Percentiles rank a stretch among this genome's conserved stretches.
Conservation (phyloP, 352 stramenopile genomes). For the Pythium diclinum region DNA sequence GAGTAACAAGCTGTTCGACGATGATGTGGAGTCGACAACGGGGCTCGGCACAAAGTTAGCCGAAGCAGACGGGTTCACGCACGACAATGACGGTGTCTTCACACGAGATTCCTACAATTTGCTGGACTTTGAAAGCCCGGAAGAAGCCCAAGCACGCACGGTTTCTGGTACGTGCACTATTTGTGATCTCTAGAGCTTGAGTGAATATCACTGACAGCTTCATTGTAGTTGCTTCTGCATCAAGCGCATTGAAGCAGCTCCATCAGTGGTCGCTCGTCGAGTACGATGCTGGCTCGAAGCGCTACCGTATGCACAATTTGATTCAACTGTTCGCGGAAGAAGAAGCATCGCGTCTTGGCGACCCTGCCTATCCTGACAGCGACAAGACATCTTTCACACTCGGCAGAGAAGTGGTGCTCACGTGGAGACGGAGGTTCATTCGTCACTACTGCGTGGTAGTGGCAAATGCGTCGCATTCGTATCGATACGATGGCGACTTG, state of each 20-base stretch:
- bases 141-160: conserved; percentile 55
- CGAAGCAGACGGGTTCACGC: conserved; percentile 64
- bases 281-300: conserved; percentile 58
- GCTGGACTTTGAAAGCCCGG: conserved; percentile 60
- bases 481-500: conserved; percentile 66
- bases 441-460: conserved; percentile 79
- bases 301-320: conserved; percentile 80
- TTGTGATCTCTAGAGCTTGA: background rate
- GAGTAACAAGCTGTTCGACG: conserved; percentile 29
- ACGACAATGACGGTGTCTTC: conserved; percentile 73
- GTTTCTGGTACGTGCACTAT: conserved; percentile 24
- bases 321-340: conserved; percentile 83
- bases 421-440: conserved; percentile 77
- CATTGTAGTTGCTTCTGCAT: conserved; percentile 38
- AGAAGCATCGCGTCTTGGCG: conserved; percentile 55
- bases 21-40: conserved; percentile 47
- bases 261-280: conserved; percentile 82
- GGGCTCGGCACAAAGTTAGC: conserved; percentile 68
- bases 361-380: conserved; percentile 19
- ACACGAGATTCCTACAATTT: conserved; percentile 74
- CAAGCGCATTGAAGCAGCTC: conserved; percentile 52
- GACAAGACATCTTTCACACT: conserved; percentile 29
- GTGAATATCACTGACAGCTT: background rate
- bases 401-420: conserved; percentile 59
- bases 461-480: conserved; percentile 66